Conservation (phyloP, 176 grass and related monocot species). For the Oropetium thomaeum region DNA sequence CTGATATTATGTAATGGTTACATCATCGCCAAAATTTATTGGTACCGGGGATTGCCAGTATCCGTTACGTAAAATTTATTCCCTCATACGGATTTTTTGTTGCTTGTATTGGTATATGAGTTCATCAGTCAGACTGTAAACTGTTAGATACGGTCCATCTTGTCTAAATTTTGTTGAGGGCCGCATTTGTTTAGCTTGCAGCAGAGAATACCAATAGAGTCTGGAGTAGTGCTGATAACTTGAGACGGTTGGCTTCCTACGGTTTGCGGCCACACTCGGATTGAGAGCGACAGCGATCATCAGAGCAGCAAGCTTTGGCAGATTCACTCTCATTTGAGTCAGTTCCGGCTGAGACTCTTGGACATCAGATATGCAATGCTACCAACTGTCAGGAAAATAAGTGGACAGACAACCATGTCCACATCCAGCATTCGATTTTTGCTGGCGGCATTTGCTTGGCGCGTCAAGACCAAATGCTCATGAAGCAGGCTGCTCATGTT, state of each 20-base stretch:
- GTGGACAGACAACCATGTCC: conserved; percentile 42
- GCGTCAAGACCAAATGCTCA: conserved; percentile 50
- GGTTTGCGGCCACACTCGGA: not conserved
- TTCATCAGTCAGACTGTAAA: conserved; percentile 21
- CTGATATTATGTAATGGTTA: conserved; percentile 3
- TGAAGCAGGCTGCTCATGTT: conserved; percentile 72
- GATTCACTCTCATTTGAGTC: conserved; percentile 31
- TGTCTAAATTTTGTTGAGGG: conserved; percentile 5
- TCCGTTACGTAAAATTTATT: conserved; percentile 20
- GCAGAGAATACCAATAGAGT: conserved; percentile 17
- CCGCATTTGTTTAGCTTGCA: conserved; percentile 30
- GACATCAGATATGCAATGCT: conserved; percentile 53
- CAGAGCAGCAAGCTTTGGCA: not conserved
- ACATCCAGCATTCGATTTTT: conserved; percentile 42
- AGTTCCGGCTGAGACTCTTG: conserved; percentile 50
- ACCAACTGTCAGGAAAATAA: conserved; percentile 54
- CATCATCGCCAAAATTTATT: conserved; percentile 54
- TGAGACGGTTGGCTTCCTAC: not conserved
- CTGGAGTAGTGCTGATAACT: conserved; percentile 22
- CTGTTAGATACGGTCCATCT: conserved; percentile 27
- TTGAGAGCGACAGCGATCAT: not conserved
- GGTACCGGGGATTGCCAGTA: conserved; percentile 26
- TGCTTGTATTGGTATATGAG: conserved; percentile 16
- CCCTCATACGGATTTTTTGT: conserved; percentile 5
- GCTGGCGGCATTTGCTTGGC: conserved; percentile 36